Evolutionary conservation across 371 early-diverging fungal genomes (phyloP).

Genomic region (Blakeslea trispora): DNA sequence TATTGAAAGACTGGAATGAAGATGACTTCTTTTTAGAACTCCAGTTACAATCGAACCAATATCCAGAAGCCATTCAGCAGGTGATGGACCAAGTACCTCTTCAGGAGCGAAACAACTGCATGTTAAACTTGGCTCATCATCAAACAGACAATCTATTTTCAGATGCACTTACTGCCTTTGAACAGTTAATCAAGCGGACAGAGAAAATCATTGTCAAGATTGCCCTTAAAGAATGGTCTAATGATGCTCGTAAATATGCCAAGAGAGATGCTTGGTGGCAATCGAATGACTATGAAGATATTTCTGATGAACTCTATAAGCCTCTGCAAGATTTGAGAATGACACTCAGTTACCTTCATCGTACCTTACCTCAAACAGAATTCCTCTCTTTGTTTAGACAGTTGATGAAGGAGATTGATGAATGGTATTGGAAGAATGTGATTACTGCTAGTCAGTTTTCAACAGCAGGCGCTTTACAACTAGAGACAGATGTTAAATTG

Average conservation of each 20-base stretch:
- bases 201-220: slow-evolving; percentile 57
- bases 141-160: slow-evolving; percentile 24
- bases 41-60: slow-evolving; percentile 46
- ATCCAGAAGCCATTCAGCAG: slow-evolving; percentile 6
- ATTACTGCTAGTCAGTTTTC: slow-evolving; percentile 63
- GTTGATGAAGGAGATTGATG: slow-evolving; percentile 58
- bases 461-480: slow-evolving; percentile 50
- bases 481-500: slow-evolving; percentile 55
- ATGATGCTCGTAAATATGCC: slow-evolving; percentile 56
- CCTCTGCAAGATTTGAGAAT: slow-evolving; percentile 55
- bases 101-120: slow-evolving; percentile 17
- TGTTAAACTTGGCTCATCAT: slow-evolving; percentile 12
- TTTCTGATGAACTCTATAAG: slow-evolving; percentile 65
- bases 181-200: slow-evolving; percentile 45
- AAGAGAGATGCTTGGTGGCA: slow-evolving; percentile 48
- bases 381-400: slow-evolving; percentile 50
- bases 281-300: slow-evolving; percentile 25
- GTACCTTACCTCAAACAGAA: slow-evolving; percentile 47
- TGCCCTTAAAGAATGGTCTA: slow-evolving; percentile 61
- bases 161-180: slow-evolving; percentile 25
- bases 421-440: slow-evolving; percentile 62
- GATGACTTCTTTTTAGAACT: slow-evolving; percentile 63
- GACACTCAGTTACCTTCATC: slow-evolving; percentile 48
- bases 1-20: slow-evolving; percentile 57
- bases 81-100: not conserved